These are phyloP conservation scores for Cladorrhinum sp. DNA, from an alignment of 2,329 filamentous ascomycete genomes.

Conservation along the genomic window DNA sequence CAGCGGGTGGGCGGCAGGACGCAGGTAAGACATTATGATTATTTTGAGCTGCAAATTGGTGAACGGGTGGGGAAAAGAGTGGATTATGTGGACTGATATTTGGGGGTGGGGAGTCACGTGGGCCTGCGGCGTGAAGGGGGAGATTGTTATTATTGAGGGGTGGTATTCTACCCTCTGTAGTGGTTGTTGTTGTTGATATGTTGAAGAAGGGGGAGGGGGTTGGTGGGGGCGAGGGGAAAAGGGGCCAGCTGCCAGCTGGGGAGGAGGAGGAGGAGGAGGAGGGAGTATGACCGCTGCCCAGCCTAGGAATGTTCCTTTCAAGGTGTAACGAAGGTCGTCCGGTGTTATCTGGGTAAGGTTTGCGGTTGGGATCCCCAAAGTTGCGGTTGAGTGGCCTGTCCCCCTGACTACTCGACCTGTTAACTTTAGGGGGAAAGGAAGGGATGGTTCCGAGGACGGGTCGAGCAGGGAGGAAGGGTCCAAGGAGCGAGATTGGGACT, in stretches of 20 bases:
- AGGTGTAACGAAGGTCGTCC: conserved; percentile 49
- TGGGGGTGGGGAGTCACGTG: conserved; percentile 49
- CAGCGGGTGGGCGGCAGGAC: conserved; percentile 31
- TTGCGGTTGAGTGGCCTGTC: conserved; percentile 38
- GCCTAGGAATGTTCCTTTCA: conserved; percentile 63
- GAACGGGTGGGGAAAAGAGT: conserved; percentile 47
- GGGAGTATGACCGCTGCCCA: conserved; percentile 56
- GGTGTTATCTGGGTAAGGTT: conserved; percentile 49
- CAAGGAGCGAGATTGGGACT: conserved; percentile 8
- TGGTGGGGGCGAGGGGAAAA: conserved; percentile 42
- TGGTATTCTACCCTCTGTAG: neutral
- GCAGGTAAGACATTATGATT: conserved; percentile 60
- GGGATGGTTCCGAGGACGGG: conserved; percentile 47
- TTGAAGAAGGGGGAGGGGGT: conserved; percentile 36
- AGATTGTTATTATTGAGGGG: conserved; percentile 37
- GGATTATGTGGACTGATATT: conserved; percentile 53
- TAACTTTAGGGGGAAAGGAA: conserved; percentile 54
- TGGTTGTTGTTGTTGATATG: neutral
- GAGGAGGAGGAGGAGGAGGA: conserved; percentile 41
- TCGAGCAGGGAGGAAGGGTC: conserved; percentile 35
- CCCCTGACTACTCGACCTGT: conserved; percentile 46
- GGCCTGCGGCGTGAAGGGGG: conserved; percentile 44
- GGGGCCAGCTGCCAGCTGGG: conserved; percentile 51
- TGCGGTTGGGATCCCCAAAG: conserved; percentile 51
- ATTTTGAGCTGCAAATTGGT: conserved; percentile 47